These are phyloP conservation scores for Hypomyces perniciosus DNA, from an alignment of 2,329 filamentous ascomycete species.

Conservation along the genomic window DNA sequence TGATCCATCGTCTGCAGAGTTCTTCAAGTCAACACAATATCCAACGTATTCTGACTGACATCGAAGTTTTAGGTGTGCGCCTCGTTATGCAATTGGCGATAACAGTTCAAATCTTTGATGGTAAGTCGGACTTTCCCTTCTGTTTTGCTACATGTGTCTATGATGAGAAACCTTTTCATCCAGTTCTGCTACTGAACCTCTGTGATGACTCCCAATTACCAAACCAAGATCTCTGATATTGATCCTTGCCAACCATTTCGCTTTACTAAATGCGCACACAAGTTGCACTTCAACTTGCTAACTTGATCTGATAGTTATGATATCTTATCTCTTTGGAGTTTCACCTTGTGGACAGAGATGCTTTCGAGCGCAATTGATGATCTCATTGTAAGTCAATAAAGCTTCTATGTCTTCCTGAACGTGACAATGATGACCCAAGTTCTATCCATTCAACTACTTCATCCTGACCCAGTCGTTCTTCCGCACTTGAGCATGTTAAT, in stretches of 20 bases:
- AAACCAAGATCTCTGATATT: slow-evolving; percentile 56
- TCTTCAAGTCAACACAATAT: slow-evolving; percentile 15
- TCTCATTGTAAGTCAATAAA: not conserved
- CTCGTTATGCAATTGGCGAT: not conserved
- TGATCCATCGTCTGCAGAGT: slow-evolving; percentile 36
- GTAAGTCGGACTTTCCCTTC: not conserved
- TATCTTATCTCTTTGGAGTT: no score
- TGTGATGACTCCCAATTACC: slow-evolving; percentile 62
- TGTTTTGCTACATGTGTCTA: slow-evolving; percentile 14
- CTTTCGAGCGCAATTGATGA: not conserved
- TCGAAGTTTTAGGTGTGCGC: not conserved
- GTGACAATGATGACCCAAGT: slow-evolving; percentile 43
- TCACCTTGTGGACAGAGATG: no score
- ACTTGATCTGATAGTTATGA: not conserved
- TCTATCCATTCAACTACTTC: slow-evolving; percentile 71
- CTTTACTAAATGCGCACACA: not conserved
- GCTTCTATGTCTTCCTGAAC: slow-evolving; percentile 14
- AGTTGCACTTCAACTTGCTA: not conserved
- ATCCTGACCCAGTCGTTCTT: slow-evolving; percentile 64
- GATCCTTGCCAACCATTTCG: not conserved
- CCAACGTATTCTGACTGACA: slow-evolving; percentile 1
- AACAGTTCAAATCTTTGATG: not conserved
- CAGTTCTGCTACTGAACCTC: slow-evolving; percentile 72
- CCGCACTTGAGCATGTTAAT: slow-evolving; percentile 54
- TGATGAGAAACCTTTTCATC: slow-evolving; percentile 60